These are phyloP conservation scores for Ascochyta viciae-villosae DNA, from an alignment of 2,329 filamentous ascomycete genomes.

Conservation along the genomic window DNA sequence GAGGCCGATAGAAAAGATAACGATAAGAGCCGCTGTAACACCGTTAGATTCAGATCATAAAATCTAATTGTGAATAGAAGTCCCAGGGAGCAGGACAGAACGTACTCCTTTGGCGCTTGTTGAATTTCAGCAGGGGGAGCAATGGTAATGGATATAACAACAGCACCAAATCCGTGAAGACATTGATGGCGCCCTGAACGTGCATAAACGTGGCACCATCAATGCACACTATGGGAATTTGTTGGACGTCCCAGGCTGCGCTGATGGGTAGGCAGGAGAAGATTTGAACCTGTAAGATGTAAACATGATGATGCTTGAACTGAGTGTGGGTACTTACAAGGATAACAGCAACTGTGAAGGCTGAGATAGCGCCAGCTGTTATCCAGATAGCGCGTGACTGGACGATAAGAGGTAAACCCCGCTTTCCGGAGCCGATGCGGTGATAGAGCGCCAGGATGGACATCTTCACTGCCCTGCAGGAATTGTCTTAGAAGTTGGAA, in stretches of 20 bases:
- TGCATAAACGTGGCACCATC: constrained; percentile 29
- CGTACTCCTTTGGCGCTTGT: constrained; percentile 36
- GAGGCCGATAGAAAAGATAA: constrained; percentile 38
- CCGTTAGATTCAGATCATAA: neutral
- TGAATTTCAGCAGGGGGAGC: constrained; percentile 32
- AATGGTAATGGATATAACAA: constrained; percentile 36
- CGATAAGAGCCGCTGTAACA: constrained; percentile 28
- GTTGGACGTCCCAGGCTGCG: constrained; percentile 28
- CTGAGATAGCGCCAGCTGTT: constrained; percentile 29
- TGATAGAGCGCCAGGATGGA: constrained; percentile 39
- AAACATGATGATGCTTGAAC: neutral
- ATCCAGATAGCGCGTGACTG: constrained; percentile 30
- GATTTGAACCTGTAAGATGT: constrained; percentile 23
- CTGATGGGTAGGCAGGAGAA: constrained; percentile 32
- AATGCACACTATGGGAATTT: constrained; percentile 26
- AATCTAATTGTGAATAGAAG: neutral
- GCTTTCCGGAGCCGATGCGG: constrained; percentile 34
- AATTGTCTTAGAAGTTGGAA: neutral
- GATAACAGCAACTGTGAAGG: constrained; percentile 29
- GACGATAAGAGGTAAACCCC: constrained; percentile 33
- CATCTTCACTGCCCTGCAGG: constrained; percentile 39
- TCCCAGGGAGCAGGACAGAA: neutral
- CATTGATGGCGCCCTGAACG: constrained; percentile 32
- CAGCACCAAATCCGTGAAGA: constrained; percentile 32
- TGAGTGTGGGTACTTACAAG: constrained; percentile 20